Percentiles rank a stretch among this genome's conserved stretches.
phyloP scores from a whole-genome alignment of 2,329 filamentous ascomycete genomes.

The Sphaerulina musiva region DNA sequence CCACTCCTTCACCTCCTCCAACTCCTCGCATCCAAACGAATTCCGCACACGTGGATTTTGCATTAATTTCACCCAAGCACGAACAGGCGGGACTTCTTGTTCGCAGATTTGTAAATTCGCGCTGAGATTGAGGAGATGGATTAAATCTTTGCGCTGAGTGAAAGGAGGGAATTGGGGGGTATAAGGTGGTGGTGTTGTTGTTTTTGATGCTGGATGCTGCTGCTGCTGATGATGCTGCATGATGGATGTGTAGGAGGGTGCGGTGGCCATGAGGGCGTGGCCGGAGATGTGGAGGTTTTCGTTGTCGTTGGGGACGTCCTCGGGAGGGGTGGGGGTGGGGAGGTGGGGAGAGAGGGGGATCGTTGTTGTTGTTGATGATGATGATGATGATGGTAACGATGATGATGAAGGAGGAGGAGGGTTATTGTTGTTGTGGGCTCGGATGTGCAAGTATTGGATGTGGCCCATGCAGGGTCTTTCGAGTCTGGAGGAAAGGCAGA shows the following conservation, averaged over 20 bases:
- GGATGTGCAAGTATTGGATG: conserved; percentile 22
- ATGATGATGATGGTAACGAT: too few relatives aligned
- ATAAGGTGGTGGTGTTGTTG: conserved; percentile 16
- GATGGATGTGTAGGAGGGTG: conserved; percentile 15
- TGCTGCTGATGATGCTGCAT: conserved; percentile 18
- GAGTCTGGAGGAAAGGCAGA: conserved; percentile 9
- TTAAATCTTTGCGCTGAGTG: conserved; percentile 12
- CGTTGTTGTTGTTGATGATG: too few relatives aligned
- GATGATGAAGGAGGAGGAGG: conserved; percentile 11
- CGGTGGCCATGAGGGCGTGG: conserved; percentile 21
- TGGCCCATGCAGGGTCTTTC: conserved; percentile 23
- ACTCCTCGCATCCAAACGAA: conserved; percentile 16
- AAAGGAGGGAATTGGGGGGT: conserved; percentile 4
- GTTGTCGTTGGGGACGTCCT: conserved; percentile 21
- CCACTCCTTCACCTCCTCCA: conserved; percentile 15
- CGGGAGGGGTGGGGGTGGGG: too few relatives aligned
- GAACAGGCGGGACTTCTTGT: conserved; percentile 20
- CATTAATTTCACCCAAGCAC: conserved; percentile 22
- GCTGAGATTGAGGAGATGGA: conserved; percentile 18
- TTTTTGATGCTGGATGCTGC: conserved; percentile 7
- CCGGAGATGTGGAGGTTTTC: conserved; percentile 24
- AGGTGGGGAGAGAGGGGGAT: too few relatives aligned
- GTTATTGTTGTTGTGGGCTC: conserved; percentile 20
- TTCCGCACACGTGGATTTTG: conserved; percentile 13
- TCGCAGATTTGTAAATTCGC: conserved; percentile 17